These are phyloP conservation scores for Exophiala mesophila DNA, from an alignment of 2,329 filamentous ascomycete genomes.

Conservation along the genomic window DNA sequence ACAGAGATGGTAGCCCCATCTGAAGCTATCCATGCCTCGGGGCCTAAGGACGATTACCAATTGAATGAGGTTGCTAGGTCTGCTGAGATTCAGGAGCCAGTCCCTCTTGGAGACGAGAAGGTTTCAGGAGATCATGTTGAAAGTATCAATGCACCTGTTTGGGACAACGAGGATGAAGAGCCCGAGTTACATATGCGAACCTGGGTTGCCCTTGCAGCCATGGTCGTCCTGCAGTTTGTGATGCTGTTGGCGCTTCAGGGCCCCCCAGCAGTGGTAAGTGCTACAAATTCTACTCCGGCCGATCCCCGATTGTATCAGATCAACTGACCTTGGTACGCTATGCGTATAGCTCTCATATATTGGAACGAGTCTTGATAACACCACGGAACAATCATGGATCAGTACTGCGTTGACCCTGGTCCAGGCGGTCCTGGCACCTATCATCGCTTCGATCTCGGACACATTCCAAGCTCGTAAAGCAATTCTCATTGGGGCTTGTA, in stretches of 20 bases:
- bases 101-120: too few species aligned
- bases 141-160: too few species aligned
- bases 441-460: constrained; percentile 21
- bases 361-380: constrained; percentile 9
- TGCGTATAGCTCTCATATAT: too few species aligned
- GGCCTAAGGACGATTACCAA: too few species aligned
- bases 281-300: not conserved
- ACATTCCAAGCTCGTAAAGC: constrained; percentile 23
- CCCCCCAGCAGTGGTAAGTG: constrained; percentile 22
- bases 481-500: constrained; percentile 17
- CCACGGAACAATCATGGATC: constrained; percentile 18
- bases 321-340: too few species aligned
- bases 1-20: too few species aligned
- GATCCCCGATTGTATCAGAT: too few species aligned
- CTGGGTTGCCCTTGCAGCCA: constrained; percentile 19
- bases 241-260: constrained; percentile 20
- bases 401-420: constrained; percentile 21
- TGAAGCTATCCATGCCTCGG: too few species aligned
- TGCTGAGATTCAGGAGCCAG: too few species aligned
- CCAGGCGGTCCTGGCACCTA: constrained; percentile 19
- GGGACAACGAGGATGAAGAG: too few species aligned
- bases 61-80: too few species aligned
- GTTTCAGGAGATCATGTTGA: too few species aligned
- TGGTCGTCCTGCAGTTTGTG: constrained; percentile 20
- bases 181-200: constrained; percentile 22